Percentiles rank a stretch among this genome's conserved stretches.
phyloP scores from a whole-genome alignment of 2,329 filamentous ascomycete genomes.

The Colletotrichum liriopes region DNA sequence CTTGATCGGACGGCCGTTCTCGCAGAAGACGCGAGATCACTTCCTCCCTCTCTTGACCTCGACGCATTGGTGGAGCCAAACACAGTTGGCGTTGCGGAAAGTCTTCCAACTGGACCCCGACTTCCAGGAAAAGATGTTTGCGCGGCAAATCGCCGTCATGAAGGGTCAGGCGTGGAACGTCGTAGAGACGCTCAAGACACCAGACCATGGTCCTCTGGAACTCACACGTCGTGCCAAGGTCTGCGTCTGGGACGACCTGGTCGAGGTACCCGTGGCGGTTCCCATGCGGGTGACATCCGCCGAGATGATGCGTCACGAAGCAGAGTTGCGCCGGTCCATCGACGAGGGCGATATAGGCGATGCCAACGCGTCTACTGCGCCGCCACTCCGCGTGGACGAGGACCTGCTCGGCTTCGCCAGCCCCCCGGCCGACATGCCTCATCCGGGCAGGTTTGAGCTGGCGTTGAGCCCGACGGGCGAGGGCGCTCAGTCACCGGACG shows the following conservation, averaged over 20 bases:
- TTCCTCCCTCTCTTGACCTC: slow-evolving; percentile 97
- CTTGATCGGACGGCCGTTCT: slow-evolving; percentile 95
- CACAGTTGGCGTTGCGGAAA: slow-evolving; percentile 85
- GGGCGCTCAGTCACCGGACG: slow-evolving; percentile 58
- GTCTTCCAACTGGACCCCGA: slow-evolving; percentile 95
- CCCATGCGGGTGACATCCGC: slow-evolving; percentile 88
- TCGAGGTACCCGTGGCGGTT: slow-evolving; percentile 95
- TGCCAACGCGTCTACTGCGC: slow-evolving; percentile 53
- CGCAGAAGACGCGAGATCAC: slow-evolving; percentile 91
- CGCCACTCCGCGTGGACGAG: slow-evolving; percentile 55
- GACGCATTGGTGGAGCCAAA: slow-evolving; percentile 97
- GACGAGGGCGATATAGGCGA: slow-evolving; percentile 92
- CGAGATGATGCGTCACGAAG: slow-evolving; percentile 78
- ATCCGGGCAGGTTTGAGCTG: slow-evolving; percentile 83
- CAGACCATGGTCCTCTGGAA: slow-evolving; percentile 93
- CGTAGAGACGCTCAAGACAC: slow-evolving; percentile 94
- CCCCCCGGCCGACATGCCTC: slow-evolving; percentile 77
- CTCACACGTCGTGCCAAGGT: slow-evolving; percentile 91
- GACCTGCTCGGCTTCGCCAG: slow-evolving; percentile 81
- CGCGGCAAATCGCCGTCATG: slow-evolving; percentile 98
- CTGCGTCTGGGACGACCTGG: slow-evolving; percentile 97
- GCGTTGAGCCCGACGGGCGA: slow-evolving; percentile 63
- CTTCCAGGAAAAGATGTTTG: slow-evolving; percentile 99
- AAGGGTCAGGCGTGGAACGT: slow-evolving; percentile 99
- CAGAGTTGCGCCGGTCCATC: slow-evolving; percentile 56